A percentile compares a stretch with the other conserved stretches of the same genome.
phyloP scores from a whole-genome alignment of 2,329 filamentous ascomycete genomes.

The Pezicula rhizophila region DNA sequence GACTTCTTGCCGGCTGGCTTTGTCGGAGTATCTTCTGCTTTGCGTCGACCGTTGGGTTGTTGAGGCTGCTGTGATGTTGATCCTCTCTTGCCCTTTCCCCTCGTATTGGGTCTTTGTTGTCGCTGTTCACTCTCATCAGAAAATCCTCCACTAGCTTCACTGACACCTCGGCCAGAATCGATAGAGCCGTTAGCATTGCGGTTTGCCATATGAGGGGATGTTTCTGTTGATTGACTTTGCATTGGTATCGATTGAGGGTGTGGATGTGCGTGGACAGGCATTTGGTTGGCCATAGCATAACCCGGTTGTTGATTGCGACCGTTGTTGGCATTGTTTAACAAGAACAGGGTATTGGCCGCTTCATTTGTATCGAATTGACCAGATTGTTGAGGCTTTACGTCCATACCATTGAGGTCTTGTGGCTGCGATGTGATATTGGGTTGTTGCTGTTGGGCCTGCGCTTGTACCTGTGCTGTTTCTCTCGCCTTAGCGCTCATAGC shows the following conservation, averaged over 20 bases:
- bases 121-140: slow-evolving; percentile 67
- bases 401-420: slow-evolving; percentile 33
- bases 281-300: slow-evolving; percentile 22
- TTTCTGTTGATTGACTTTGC: slow-evolving; percentile 16
- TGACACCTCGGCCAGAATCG: slow-evolving; percentile 46
- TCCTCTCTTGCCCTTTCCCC: slow-evolving; percentile 65
- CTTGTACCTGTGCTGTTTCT: slow-evolving; percentile 32
- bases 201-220: slow-evolving; percentile 45
- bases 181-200: slow-evolving; percentile 37
- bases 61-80: slow-evolving; percentile 35
- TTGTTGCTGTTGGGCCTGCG: slow-evolving; percentile 23
- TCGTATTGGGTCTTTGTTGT: slow-evolving; percentile 56
- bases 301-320: slow-evolving; percentile 40
- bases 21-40: slow-evolving; percentile 61
- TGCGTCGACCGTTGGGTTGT: slow-evolving; percentile 61
- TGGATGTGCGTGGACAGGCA: slow-evolving; percentile 26
- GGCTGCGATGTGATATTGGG: slow-evolving; percentile 44
- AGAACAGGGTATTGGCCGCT: slow-evolving; percentile 87
- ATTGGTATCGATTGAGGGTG: slow-evolving; percentile 15
- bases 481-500: slow-evolving; percentile 72
- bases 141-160: slow-evolving; percentile 62
- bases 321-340: slow-evolving; percentile 67
- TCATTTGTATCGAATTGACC: slow-evolving; percentile 81
- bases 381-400: slow-evolving; percentile 37
- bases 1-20: slow-evolving; percentile 69